A percentile compares a stretch with the other conserved stretches of the same genome.
phyloP scores from a whole-genome alignment of 306 rosid genomes.

The Vachellia pachyceras region DNA sequence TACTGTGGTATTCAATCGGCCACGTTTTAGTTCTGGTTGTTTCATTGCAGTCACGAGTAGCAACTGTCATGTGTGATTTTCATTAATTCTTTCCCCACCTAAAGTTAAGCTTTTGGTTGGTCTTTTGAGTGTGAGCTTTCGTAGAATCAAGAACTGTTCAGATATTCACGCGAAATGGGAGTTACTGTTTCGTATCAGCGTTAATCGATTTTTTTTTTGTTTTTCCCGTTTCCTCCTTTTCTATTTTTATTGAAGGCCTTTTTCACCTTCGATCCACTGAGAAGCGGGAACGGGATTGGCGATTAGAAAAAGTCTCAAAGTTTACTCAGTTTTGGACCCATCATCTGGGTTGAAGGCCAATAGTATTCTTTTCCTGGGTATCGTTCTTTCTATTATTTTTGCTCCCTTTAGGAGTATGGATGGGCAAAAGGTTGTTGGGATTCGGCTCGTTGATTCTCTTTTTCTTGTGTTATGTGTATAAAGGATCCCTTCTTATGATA shows the following conservation, averaged over 20 bases:
- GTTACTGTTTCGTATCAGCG: constrained; percentile 26
- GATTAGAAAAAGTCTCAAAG: not conserved
- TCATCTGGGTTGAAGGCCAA: not conserved
- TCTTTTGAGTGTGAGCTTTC: constrained; percentile 33
- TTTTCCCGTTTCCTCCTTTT: not conserved
- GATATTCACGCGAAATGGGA: constrained; percentile 22
- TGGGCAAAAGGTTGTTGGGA: not conserved
- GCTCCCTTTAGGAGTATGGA: not conserved
- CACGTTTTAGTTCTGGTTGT: constrained; percentile 35
- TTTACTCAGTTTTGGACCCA: not conserved
- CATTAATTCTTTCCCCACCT: not conserved
- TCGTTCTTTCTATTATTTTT: not conserved
- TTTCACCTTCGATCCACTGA: constrained; percentile 14
- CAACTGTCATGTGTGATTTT: constrained; percentile 41
- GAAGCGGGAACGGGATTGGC: not conserved
- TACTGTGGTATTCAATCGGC: constrained; percentile 33
- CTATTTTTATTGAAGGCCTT: not conserved
- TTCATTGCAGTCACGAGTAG: constrained; percentile 19
- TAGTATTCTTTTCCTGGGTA: not conserved
- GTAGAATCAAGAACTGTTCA: constrained; percentile 41
- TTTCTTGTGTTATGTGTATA: constrained; percentile 35
- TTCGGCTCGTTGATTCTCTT: not conserved
- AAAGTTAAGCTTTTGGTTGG: constrained; percentile 39
- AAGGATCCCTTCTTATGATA: constrained; percentile 50
- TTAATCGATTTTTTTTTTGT: not conserved